Evolutionary conservation across 371 early-diverging fungal species (phyloP).

Genomic region (Synchytrium microbalum): DNA sequence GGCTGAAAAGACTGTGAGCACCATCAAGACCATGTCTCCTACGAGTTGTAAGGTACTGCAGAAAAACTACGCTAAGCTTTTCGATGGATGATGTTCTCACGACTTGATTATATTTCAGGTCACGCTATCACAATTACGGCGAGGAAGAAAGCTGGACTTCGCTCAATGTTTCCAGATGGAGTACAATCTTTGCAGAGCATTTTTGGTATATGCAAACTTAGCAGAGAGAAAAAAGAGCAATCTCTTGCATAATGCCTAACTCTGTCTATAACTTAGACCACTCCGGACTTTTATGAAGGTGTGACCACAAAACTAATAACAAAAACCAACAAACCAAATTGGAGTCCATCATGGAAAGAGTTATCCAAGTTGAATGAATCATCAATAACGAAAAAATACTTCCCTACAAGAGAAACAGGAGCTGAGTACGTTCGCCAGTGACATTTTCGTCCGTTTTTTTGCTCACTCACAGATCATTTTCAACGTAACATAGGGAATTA

Average conservation of each 20-base stretch:
- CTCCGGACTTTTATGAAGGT: slow-evolving; percentile 84
- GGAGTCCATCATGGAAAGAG: slow-evolving; percentile 60
- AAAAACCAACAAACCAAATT: slow-evolving; percentile 37
- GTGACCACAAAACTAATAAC: slow-evolving; percentile 68
- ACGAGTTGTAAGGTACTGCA: slow-evolving; percentile 66
- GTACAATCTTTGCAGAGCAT: slow-evolving; percentile 68
- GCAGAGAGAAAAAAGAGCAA: slow-evolving; percentile 6
- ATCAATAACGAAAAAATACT: neutral
- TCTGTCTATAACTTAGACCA: slow-evolving; percentile 23
- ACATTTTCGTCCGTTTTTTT: neutral
- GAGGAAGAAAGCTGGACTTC: slow-evolving; percentile 60
- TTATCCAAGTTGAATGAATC: neutral
- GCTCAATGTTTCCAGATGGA: slow-evolving; percentile 81
- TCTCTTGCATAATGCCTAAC: no score
- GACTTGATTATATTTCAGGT: no score
- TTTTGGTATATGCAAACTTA: slow-evolving; percentile 48
- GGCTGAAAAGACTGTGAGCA: slow-evolving; percentile 60
- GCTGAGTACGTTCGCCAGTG: neutral
- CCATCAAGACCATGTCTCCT: slow-evolving; percentile 67
- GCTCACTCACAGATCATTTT: slow-evolving; percentile 3
- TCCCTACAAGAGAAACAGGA: neutral
- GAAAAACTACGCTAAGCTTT: neutral
- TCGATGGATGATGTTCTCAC: neutral
- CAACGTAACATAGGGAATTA: slow-evolving; percentile 4
- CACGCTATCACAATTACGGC: slow-evolving; percentile 71